Conservation (phyloP, 768 basidiomycete species). For the Leccinellum rugosiceps region DNA sequence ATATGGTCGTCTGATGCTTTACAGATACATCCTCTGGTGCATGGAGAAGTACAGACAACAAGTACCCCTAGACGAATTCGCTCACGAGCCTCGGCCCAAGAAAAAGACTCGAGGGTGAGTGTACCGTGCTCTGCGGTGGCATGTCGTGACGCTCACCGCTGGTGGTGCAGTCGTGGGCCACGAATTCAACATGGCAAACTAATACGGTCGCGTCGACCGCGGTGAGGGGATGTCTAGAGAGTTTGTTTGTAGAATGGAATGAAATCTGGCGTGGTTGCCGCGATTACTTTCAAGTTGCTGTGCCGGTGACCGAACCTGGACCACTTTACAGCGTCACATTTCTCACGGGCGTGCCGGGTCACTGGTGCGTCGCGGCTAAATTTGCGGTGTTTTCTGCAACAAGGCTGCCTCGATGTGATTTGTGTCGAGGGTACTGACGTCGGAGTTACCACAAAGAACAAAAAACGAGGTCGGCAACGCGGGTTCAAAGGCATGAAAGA, state of each 20-base stretch:
- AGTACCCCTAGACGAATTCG: constrained; percentile 53
- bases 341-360: constrained; percentile 26
- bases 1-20: constrained; percentile 5
- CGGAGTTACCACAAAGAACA: constrained; percentile 39
- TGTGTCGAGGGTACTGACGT: constrained; percentile 32
- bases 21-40: constrained; percentile 81
- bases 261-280: constrained; percentile 9
- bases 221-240: constrained; percentile 18
- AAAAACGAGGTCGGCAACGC: constrained; percentile 40
- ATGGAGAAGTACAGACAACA: constrained; percentile 75
- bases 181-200: constrained; percentile 71
- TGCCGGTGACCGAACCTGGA: constrained; percentile 5
- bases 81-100: constrained; percentile 62
- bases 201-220: constrained; percentile 60
- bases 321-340: constrained; percentile 29
- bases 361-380: constrained; percentile 13
- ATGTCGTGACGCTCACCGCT: not conserved
- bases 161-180: constrained; percentile 61
- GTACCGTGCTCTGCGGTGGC: not conserved
- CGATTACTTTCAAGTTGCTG: constrained; percentile 5
- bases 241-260: constrained; percentile 1
- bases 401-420: constrained; percentile 37
- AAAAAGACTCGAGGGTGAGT: constrained; percentile 80
- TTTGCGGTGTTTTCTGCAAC: constrained; percentile 24
- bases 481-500: constrained; percentile 38